These are phyloP conservation scores for Colletotrichum sp. DNA, from an alignment of 2,329 filamentous ascomycete genomes.

Conservation along the genomic window DNA sequence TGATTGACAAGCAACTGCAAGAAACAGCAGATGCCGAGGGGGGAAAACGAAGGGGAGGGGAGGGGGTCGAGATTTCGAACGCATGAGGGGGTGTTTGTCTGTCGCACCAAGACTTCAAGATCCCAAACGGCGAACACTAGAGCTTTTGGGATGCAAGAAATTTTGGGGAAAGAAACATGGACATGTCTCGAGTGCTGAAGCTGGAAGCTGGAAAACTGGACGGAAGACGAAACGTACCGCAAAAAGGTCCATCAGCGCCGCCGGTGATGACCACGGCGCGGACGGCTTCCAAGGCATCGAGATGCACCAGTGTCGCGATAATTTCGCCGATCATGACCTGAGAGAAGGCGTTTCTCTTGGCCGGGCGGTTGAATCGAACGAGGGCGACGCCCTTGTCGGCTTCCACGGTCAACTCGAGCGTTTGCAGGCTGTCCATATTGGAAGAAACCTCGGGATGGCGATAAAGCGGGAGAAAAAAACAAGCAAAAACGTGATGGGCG, in stretches of 20 bases:
- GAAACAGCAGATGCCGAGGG: not conserved
- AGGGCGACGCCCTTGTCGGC: conserved; percentile 15
- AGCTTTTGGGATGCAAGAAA: not conserved
- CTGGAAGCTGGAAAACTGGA: not conserved
- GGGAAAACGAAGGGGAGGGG: not conserved
- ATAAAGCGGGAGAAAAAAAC: not conserved
- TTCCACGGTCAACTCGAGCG: conserved; percentile 10
- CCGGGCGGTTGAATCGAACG: conserved; percentile 45
- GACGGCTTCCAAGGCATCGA: conserved; percentile 26
- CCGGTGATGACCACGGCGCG: conserved; percentile 43
- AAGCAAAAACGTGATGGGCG: not conserved
- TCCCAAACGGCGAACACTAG: not conserved
- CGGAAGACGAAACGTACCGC: conserved; percentile 31
- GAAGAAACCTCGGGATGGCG: not conserved
- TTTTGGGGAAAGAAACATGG: not conserved
- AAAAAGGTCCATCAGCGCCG: conserved; percentile 35
- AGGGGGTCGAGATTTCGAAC: not conserved
- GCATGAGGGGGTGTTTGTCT: not conserved
- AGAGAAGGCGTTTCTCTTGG: conserved; percentile 65
- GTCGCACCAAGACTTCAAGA: not conserved
- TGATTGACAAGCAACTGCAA: not conserved
- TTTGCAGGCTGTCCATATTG: conserved; percentile 16
- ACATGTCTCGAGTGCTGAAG: not conserved
- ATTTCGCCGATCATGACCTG: conserved; percentile 53
- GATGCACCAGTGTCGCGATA: conserved; percentile 25